Evolutionary conservation across 805 yeast genomes (phyloP).

Genomic region (Starmera dryadoides): DNA sequence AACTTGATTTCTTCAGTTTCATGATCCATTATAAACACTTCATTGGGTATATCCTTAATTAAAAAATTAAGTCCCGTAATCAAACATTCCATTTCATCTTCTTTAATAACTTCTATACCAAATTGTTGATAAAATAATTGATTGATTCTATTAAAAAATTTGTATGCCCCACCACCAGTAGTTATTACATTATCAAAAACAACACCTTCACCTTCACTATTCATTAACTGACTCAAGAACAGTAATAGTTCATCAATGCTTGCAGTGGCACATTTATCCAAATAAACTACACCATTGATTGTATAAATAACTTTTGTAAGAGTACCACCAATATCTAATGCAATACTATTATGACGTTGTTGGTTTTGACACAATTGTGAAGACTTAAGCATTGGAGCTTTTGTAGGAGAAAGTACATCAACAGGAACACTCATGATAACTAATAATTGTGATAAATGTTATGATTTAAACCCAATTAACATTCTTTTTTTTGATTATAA

Average conservation of each 20-base stretch:
- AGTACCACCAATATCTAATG: constrained; percentile 1
- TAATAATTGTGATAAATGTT: no score
- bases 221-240: not conserved
- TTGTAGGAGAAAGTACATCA: no score
- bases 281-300: not conserved
- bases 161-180: constrained; percentile 93
- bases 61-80: constrained; percentile 82
- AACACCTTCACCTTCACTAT: not conserved
- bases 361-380: no score
- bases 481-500: no score
- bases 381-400: no score
- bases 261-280: constrained; percentile 2
- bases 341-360: not conserved
- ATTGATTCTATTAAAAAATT: constrained; percentile 55
- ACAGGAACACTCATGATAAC: no score
- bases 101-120: constrained; percentile 16
- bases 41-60: constrained; percentile 75
- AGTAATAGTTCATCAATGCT: not conserved
- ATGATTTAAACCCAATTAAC: no score
- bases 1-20: not conserved
- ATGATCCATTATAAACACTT: constrained; percentile 67
- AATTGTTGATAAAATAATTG: not conserved
- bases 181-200: constrained; percentile 44
- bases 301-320: constrained; percentile 1
- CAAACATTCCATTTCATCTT: constrained; percentile 88